Evolutionary conservation across 2,329 filamentous ascomycete species (phyloP).

Genomic region (Pseudogymnoascus pannorum): DNA sequence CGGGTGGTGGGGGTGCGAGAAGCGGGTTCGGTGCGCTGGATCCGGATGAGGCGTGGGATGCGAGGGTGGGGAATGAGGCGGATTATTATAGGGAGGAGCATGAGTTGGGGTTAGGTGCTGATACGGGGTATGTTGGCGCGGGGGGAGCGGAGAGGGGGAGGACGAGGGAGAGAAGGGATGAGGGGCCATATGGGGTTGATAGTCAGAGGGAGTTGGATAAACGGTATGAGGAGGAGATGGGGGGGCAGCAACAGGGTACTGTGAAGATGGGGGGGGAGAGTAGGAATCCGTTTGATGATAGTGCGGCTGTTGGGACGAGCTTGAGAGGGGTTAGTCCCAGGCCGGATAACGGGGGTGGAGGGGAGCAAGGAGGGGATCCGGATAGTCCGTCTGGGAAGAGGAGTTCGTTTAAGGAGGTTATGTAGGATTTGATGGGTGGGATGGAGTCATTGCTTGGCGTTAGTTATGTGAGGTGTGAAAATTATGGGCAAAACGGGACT

Average conservation of each 20-base stretch:
- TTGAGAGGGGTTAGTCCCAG: constrained; percentile 68
- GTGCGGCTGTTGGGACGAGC: constrained; percentile 47
- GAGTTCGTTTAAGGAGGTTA: constrained; percentile 63
- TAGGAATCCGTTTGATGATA: constrained; percentile 64
- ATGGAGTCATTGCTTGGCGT: neutral
- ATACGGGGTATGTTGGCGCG: constrained; percentile 32
- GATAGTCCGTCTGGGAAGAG: constrained; percentile 60
- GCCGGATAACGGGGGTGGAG: constrained; percentile 45
- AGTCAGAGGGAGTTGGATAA: constrained; percentile 37
- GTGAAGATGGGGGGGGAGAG: neutral
- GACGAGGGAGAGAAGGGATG: constrained; percentile 31
- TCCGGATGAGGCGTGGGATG: constrained; percentile 81
- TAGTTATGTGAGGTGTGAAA: neutral
- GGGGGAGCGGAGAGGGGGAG: constrained; percentile 35
- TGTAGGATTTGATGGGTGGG: constrained; percentile 35
- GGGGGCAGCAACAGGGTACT: constrained; percentile 27
- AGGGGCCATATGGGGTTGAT: constrained; percentile 32
- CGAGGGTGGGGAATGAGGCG: constrained; percentile 67
- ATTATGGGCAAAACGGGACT: neutral
- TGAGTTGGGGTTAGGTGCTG: constrained; percentile 51
- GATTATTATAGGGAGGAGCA: constrained; percentile 69
- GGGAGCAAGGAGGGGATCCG: constrained; percentile 26
- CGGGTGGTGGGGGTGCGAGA: constrained; percentile 35
- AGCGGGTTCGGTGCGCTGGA: constrained; percentile 63
- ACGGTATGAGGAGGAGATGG: constrained; percentile 40